These are phyloP conservation scores for Aureobasidium sp. DNA, from an alignment of 2,329 filamentous ascomycete genomes.

Conservation along the genomic window DNA sequence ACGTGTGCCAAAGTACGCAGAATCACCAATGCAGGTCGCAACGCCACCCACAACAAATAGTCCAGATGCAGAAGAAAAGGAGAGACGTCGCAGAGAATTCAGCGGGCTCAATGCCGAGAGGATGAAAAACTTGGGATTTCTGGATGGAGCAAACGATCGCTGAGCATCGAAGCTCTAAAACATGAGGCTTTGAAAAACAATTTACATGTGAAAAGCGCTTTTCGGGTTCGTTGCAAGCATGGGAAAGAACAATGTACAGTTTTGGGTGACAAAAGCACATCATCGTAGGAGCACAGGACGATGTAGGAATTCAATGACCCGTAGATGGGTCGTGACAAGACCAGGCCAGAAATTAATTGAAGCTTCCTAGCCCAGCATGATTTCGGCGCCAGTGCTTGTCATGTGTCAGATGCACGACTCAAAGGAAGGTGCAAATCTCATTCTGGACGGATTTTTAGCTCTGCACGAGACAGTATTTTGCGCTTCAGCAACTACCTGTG, in stretches of 20 bases:
- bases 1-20: slow-evolving; percentile 16
- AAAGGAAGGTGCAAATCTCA: background rate
- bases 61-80: slow-evolving; percentile 28
- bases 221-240: background rate
- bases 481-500: background rate
- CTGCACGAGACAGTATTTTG: background rate
- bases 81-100: slow-evolving; percentile 23
- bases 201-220: background rate
- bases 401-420: background rate
- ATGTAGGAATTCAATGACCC: background rate
- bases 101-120: slow-evolving; percentile 31
- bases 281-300: slow-evolving; percentile 3
- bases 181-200: background rate
- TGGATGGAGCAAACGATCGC: slow-evolving; percentile 17
- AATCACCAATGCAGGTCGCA: slow-evolving; percentile 36
- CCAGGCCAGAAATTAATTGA: background rate
- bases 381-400: background rate
- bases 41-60: slow-evolving; percentile 36
- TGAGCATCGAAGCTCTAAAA: background rate
- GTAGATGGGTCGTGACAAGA: background rate
- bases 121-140: slow-evolving; percentile 28
- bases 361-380: background rate
- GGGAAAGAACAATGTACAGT: background rate
- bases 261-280: background rate
- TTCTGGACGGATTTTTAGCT: background rate